Conservation (phyloP, 2,329 filamentous ascomycete genomes). For the Magnaporthiopsis rhizophila region DNA sequence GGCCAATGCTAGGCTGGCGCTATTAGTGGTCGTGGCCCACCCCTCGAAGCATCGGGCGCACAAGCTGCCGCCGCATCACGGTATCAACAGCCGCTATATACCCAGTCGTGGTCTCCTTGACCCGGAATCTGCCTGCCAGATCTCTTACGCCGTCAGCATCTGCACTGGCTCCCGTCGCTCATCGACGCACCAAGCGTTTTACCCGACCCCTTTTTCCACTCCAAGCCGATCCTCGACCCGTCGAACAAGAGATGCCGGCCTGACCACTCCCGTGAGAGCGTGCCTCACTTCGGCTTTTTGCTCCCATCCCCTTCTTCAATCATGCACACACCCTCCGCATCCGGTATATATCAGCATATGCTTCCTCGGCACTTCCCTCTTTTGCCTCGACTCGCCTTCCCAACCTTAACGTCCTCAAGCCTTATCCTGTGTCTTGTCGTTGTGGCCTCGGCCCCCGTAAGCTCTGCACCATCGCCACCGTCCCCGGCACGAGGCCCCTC, state of each 20-base stretch:
- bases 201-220: conserved; percentile 19
- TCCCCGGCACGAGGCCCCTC: conserved; percentile 53
- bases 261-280: conserved; percentile 11
- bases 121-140: conserved; percentile 13
- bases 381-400: background rate
- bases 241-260: conserved; percentile 24
- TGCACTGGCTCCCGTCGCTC: conserved; percentile 26
- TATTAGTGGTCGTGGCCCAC: conserved; percentile 20
- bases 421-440: conserved; percentile 8
- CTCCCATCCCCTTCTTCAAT: conserved; percentile 22
- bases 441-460: conserved; percentile 2
- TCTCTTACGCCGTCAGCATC: conserved; percentile 16
- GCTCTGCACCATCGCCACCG: conserved; percentile 36
- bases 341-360: conserved; percentile 19
- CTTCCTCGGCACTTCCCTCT: conserved; percentile 12
- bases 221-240: background rate
- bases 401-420: background rate
- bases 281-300: background rate
- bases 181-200: conserved; percentile 43
- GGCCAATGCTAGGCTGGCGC: conserved; percentile 26
- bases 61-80: conserved; percentile 13
- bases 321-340: conserved; percentile 27
- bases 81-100: conserved; percentile 52
- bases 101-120: conserved; percentile 23
- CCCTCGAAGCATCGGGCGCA: conserved; percentile 30